Conservation (phyloP, 352 stramenopile genomes). For the Phytophthora lateralis region DNA sequence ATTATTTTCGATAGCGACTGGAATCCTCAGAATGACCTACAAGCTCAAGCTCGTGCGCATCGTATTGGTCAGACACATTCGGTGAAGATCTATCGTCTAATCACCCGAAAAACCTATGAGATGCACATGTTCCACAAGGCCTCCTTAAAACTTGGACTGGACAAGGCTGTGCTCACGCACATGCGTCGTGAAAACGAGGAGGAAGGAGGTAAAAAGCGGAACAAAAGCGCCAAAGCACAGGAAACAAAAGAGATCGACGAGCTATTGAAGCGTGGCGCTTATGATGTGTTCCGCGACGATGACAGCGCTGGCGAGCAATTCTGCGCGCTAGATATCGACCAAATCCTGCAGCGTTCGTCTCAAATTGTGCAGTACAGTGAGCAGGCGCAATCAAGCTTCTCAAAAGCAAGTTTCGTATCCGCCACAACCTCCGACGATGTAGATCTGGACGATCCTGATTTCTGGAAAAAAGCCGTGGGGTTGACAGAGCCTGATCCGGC, state of each 20-base stretch:
- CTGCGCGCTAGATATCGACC: conserved; percentile 97
- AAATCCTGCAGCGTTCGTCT: conserved; percentile 93
- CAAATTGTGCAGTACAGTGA: conserved; percentile 88
- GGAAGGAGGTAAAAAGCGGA: conserved; percentile 72
- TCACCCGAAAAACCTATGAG: conserved; percentile 94
- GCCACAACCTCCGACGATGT: conserved; percentile 92
- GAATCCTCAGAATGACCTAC: conserved; percentile 98
- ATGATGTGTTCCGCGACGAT: conserved; percentile 93
- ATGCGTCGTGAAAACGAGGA: conserved; percentile 91
- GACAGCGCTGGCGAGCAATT: conserved; percentile 94
- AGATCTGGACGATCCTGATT: conserved; percentile 98
- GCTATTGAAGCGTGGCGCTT: conserved; percentile 90
- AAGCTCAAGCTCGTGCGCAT: conserved; percentile 92
- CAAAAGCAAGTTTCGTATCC: conserved; percentile 93
- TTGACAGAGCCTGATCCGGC: conserved; percentile 71
- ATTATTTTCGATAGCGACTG: conserved; percentile 99
- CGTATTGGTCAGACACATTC: conserved; percentile 92
- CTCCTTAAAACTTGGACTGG: conserved; percentile 92
- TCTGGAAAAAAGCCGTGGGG: conserved; percentile 99
- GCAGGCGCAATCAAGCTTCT: conserved; percentile 88
- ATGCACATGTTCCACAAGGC: conserved; percentile 96
- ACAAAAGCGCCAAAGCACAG: conserved; percentile 79
- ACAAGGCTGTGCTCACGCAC: conserved; percentile 92
- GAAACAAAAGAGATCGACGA: conserved; percentile 93
- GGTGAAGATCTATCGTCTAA: conserved; percentile 91